Evolutionary conservation across 2,329 filamentous ascomycete genomes (phyloP), one percentile per base, ranked within the genome.

Genomic region (Raffaelea ambrosiae): DNA sequence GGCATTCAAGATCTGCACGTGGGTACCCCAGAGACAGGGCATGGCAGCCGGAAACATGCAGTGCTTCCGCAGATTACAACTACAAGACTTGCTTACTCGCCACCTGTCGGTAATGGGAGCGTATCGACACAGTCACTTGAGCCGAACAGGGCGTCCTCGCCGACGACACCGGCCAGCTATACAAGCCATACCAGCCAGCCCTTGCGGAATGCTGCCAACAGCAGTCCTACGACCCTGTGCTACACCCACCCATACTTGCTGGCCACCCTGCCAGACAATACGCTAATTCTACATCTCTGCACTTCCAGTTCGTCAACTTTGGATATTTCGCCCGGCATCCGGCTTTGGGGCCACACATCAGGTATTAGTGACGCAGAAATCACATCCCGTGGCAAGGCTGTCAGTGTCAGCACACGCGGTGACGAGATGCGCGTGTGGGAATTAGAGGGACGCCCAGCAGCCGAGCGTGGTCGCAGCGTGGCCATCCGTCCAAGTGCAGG

Each of bases 341-440:
- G 88, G 23, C 76, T 96, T 5, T 95, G 88, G 86, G 90, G 90
- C 8, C 90, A 95, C 60, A 95, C 90, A 0, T 94, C 89, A 2
- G 87, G 86, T 3, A 88, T 96, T 31, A 88, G 86, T 43, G 84
- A 87, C 29, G 88, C 87, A 8, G 84, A 94, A 58, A 87, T 95
- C 47, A 90, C 86, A 18, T 79, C 85, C 40, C 79, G 86, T 35
- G 89, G 89, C 18, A 94, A 90, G 63, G 90, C 89, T 0, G 86
- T 96, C 4, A 94, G 88, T n/a, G 84, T 95, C 44, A 93, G 86
- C 64, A 75, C 76, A 19, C 73, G 80, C n/a, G 89, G 88, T 23
- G 82, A 84, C 49, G 84, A 88, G 61, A 79, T 88, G 52, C 79
- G 89, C 7, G 81, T 95, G 5, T 96, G 90, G 90, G 88, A 95